These are phyloP conservation scores for Ramaria rubella DNA, from an alignment of 768 basidiomycete genomes.

Conservation along the genomic window DNA sequence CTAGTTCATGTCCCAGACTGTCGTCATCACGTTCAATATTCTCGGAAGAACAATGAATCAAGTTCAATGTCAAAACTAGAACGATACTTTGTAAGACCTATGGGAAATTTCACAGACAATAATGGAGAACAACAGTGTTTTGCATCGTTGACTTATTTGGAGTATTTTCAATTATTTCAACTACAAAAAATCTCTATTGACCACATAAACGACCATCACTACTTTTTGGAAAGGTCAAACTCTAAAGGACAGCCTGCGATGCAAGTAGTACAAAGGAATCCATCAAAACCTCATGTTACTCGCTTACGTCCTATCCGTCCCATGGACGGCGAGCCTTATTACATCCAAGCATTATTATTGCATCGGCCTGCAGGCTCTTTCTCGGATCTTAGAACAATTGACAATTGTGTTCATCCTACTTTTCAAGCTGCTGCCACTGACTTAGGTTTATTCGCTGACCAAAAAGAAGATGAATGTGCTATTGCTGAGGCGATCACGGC, in stretches of 20 bases:
- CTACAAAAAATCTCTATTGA: conserved; percentile 5
- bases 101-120: conserved; percentile 10
- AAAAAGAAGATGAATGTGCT: conserved; percentile 24
- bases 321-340: conserved; percentile 18
- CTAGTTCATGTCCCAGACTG: conserved; percentile 26
- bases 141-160: conserved; percentile 12
- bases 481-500: conserved; percentile 30
- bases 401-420: background rate
- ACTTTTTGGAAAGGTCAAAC: conserved; percentile 11
- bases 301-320: conserved; percentile 22
- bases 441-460: conserved; percentile 20
- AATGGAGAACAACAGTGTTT: conserved; percentile 4
- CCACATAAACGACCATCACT: background rate
- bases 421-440: conserved; percentile 23
- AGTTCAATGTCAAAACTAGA: background rate
- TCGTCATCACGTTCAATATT: conserved; percentile 21
- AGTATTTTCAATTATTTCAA: conserved; percentile 18
- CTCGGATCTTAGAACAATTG: background rate
- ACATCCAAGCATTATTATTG: background rate
- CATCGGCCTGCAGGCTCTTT: background rate
- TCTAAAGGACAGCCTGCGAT: background rate
- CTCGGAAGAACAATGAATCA: background rate
- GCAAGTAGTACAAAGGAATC: conserved; percentile 15
- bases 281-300: conserved; percentile 14
- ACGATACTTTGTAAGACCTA: background rate